Evolutionary conservation across 2,329 filamentous ascomycete species (phyloP), one percentile per base, ranked within the genome.

Genomic region (Sclerotinia minor): DNA sequence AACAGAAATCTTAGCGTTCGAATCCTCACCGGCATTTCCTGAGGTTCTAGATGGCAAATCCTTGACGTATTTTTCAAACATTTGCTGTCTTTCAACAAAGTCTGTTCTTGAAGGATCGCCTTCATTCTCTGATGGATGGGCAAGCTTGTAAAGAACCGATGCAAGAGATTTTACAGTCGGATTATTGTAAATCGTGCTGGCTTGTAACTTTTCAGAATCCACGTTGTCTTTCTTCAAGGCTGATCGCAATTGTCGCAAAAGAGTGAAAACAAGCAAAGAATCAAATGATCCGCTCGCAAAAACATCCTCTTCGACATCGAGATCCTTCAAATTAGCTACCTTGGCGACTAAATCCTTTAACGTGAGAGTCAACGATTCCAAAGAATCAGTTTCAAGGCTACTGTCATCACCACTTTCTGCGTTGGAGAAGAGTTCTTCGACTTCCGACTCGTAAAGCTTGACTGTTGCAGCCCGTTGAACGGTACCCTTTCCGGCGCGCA

Each of bases 1-100:
- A 2, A 79, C 67, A 6, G 55, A 69, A 49, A 68, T 68, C n/a
- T 67, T 32, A 29, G 64, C 35, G 29, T 38, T 32, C 29, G 55
- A 35, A 35, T 49, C 29, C 19, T 53, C 45, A 1, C 59, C 32
- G 11, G 41, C 2, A 4, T n/a, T 47, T 15, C 19, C 41, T 8
- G 53, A 21, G 15, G n/a, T 29, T 26, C 49, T 41, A 11, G 29
- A 24, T 21, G 67, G 65, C 19, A 72, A 52, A 32, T 69, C 52
- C 7, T 50, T 59, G 5, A 65, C 66, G 15, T 71, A 72, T 50
- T 68, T 71, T 4, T 67, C 65, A 29, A 72, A 59, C 61, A 71
- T 68, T 6, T 41, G 32, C 60, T 59, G 21, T 57, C 70, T 67
- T n/a, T 67, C 65, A 9, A 52, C 64, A 4, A 52, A 60, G 3